Percentiles rank a stretch among this genome's conserved stretches.
Conservation (phyloP, 2,329 filamentous ascomycete species). For the Ophiostoma triangulosporum region DNA sequence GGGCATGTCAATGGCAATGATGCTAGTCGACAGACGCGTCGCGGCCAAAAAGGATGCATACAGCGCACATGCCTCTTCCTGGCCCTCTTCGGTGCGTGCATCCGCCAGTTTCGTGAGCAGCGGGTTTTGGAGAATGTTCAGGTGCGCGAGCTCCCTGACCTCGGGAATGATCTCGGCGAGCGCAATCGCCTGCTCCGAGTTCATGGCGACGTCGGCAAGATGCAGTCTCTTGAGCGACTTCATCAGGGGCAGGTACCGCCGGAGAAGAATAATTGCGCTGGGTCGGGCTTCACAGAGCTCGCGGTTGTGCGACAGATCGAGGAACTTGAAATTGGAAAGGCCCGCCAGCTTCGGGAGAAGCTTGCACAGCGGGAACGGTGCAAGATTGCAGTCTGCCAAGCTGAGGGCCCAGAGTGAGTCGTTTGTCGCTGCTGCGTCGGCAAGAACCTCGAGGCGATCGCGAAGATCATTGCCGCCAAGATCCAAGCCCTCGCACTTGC, state of each 20-base stretch:
- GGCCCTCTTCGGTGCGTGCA: constrained; percentile 61
- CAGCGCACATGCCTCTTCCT: constrained; percentile 87
- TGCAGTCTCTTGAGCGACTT: constrained; percentile 69
- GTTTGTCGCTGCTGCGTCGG: constrained; percentile 36
- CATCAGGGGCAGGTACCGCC: constrained; percentile 71
- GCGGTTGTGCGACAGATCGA: constrained; percentile 85
- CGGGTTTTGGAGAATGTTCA: constrained; percentile 75
- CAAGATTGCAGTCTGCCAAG: constrained; percentile 72
- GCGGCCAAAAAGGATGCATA: constrained; percentile 88
- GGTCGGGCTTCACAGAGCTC: constrained; percentile 61
- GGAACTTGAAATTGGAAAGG: constrained; percentile 65
- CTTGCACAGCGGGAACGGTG: constrained; percentile 55
- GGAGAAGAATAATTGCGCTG: constrained; percentile 59
- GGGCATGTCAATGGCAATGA: constrained; percentile 87
- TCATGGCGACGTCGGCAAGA: constrained; percentile 70
- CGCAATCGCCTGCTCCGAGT: constrained; percentile 77
- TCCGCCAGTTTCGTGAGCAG: constrained; percentile 56
- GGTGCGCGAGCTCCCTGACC: constrained; percentile 63
- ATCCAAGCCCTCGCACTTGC: constrained; percentile 76
- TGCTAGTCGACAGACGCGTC: constrained; percentile 64
- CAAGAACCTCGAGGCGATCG: constrained; percentile 40
- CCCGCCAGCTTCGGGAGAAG: constrained; percentile 61
- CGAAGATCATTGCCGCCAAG: constrained; percentile 68
- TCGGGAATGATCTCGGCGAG: constrained; percentile 85
- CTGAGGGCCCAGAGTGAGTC: constrained; percentile 66